Percentiles rank a stretch among this genome's conserved stretches.
Evolutionary conservation across 768 basidiomycete species (phyloP).

Genomic region (Rhizopogon vulgaris): DNA sequence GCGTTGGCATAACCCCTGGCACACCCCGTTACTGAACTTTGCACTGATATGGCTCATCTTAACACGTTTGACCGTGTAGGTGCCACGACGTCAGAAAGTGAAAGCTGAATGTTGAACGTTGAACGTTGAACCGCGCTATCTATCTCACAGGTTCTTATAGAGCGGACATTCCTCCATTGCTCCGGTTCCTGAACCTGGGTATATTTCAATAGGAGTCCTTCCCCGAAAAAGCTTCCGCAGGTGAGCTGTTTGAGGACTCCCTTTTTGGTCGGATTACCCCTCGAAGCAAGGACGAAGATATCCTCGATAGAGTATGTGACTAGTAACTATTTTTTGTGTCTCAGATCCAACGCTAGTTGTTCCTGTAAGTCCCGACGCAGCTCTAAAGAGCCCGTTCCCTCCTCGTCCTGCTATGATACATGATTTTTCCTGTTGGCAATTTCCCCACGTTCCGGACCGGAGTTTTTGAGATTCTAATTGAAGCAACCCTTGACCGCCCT

Average conservation of each 20-base stretch:
- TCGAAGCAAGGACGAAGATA: background rate
- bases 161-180: background rate
- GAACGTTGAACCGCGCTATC: too few relatives aligned
- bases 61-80: background rate
- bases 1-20: background rate
- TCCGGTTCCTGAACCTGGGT: conserved; percentile 1
- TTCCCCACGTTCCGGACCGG: background rate
- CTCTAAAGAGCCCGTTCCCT: background rate
- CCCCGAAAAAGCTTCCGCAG: background rate
- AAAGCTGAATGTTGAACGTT: too few relatives aligned
- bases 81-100: background rate
- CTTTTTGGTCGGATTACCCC: background rate
- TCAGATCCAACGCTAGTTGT: background rate
- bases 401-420: background rate
- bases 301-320: background rate
- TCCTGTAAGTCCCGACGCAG: background rate
- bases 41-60: too few relatives aligned
- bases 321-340: background rate
- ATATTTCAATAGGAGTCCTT: background rate
- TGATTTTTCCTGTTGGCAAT: background rate
- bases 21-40: background rate
- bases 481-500: background rate
- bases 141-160: background rate
- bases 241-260: background rate
- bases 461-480: background rate